These are phyloP conservation scores for Sclerotinia nivalis DNA, from an alignment of 2,329 filamentous ascomycete genomes.

Conservation along the genomic window DNA sequence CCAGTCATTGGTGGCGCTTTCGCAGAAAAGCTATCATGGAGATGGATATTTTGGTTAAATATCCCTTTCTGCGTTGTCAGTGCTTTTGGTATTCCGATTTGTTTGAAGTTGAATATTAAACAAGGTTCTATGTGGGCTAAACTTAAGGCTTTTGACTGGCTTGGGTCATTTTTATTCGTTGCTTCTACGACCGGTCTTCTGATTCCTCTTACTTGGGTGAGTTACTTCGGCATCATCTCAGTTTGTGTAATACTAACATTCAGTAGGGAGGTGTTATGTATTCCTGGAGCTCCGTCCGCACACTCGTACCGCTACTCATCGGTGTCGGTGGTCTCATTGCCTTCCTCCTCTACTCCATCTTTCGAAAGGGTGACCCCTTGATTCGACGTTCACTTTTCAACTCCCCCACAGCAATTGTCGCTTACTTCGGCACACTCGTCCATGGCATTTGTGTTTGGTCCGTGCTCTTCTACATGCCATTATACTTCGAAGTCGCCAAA, in stretches of 20 bases:
- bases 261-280: constrained; percentile 58
- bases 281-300: constrained; percentile 60
- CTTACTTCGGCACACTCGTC: constrained; percentile 53
- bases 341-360: constrained; percentile 55
- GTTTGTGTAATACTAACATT: constrained; percentile 9
- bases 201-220: constrained; percentile 60
- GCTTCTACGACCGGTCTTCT: constrained; percentile 57
- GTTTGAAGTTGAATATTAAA: constrained; percentile 29
- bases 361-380: constrained; percentile 33
- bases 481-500: constrained; percentile 53
- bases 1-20: constrained; percentile 47
- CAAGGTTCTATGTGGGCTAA: constrained; percentile 31
- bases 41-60: constrained; percentile 37
- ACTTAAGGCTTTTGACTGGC: constrained; percentile 54
- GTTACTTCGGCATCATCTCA: constrained; percentile 7
- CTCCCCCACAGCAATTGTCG: constrained; percentile 50
- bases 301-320: constrained; percentile 59
- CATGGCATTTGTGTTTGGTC: constrained; percentile 57
- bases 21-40: constrained; percentile 42
- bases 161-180: constrained; percentile 62
- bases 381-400: constrained; percentile 46
- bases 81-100: constrained; percentile 33
- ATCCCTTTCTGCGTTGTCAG: constrained; percentile 34
- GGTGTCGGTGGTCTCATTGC: constrained; percentile 52
- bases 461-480: constrained; percentile 54